Base-by-base conservation (phyloP, 768 basidiomycete genomes). In the Collybia sp. region DNA sequence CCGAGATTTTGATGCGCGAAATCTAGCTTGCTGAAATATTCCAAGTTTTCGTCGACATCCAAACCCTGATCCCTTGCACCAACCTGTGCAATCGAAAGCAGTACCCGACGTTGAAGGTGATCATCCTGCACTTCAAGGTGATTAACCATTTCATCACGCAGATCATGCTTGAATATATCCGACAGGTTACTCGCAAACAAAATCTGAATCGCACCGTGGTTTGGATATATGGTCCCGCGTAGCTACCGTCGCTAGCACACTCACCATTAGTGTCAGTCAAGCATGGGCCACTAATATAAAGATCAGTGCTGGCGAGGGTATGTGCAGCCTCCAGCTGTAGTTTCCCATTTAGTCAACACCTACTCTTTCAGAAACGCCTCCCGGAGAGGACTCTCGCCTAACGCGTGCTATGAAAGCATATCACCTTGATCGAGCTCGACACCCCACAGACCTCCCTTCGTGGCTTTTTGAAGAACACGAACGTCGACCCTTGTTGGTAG, bases 401-500 rank as follows among this genome's bases (percentile, higher is more conserved):
- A 75, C 73, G 3, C 72, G 72, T n/a, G 79, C 77, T 4, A 77
- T 85, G 79, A 83, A 82, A 57, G 75, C 78, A 1, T 85, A 85
- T 57, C 77, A 85, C 53, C 70, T 83, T 40, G 72, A 72, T 19
- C 80, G 82, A 58, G 82, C 82, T 16, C 70, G 70, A 18, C 66
- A 71, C 32, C 76, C 74, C 9, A 54, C 71, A 20, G 82, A 85
- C 55, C 71, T 86, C 15, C 83, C 85, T 9, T 63, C 69, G 6
- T 85, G 83, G 84, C 69, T 87, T 13, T 85, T 85, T 47, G 73
- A 73, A 37, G 78, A 75, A 45, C 68, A 63, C 35, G 82, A 85
- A 54, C 73, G 79, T 36, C 68, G 69, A 47, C 25, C 25, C 8
- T 25, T 8, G 25, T 25, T 25, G 8, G 25, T 25, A 4, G 8